phyloP scores from a whole-genome alignment of 2,329 filamentous ascomycete genomes.

The Fusarium pseudoanthophilum region DNA sequence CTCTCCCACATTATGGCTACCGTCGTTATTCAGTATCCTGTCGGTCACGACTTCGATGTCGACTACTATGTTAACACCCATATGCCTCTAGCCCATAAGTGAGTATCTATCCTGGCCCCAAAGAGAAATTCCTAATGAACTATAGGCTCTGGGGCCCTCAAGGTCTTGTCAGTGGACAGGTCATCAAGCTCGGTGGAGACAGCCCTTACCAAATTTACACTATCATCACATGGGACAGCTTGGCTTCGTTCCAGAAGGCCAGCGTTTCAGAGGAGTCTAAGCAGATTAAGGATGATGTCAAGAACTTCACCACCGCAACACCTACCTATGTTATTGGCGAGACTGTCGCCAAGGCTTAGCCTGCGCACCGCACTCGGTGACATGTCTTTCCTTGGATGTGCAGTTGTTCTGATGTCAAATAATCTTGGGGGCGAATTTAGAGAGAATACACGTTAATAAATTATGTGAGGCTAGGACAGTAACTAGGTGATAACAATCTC shows the following conservation, averaged over 20 bases:
- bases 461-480: neutral
- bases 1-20: neutral
- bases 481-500: no score
- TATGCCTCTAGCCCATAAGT: conserved; percentile 12
- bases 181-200: conserved; percentile 10
- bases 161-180: conserved; percentile 1
- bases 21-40: conserved; percentile 14
- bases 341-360: neutral
- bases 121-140: accelerated
- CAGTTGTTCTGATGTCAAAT: accelerated
- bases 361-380: accelerated
- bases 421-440: accelerated
- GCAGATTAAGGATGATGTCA: neutral
- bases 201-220: conserved; percentile 8
- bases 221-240: conserved; percentile 11
- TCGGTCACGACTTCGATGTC: conserved; percentile 19
- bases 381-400: no score
- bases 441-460: neutral
- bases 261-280: neutral
- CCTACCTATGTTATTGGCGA: neutral
- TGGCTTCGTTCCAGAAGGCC: conserved; percentile 21
- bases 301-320: conserved; percentile 12
- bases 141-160: neutral
- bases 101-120: accelerated
- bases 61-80: conserved; percentile 20